phyloP scores from a whole-genome alignment of 257 asterid genomes.

The Fraxinus americana region DNA sequence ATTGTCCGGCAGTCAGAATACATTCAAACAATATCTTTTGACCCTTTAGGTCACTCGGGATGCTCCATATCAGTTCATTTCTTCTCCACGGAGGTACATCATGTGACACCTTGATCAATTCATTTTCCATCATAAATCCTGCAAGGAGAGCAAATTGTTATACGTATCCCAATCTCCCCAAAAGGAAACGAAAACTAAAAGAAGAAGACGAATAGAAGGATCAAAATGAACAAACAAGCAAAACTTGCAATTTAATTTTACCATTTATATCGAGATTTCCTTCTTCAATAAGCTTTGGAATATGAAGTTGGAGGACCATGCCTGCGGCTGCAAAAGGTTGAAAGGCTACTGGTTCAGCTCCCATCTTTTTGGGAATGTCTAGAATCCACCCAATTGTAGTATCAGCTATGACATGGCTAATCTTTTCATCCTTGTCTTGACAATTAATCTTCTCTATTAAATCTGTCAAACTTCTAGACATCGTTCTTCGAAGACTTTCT shows the following conservation, averaged over 20 bases:
- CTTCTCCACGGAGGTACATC: constrained; percentile 41
- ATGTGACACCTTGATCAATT: constrained; percentile 31
- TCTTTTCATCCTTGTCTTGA: constrained; percentile 21
- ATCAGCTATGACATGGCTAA: constrained; percentile 40
- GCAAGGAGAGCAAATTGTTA: constrained; percentile 5
- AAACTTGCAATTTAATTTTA: background rate
- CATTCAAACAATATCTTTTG: background rate
- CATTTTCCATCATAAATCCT: constrained; percentile 47
- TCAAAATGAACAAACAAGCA: background rate
- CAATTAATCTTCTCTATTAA: background rate
- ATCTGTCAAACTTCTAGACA: background rate
- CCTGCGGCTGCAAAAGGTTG: constrained; percentile 30
- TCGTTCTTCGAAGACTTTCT: background rate
- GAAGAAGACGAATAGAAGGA: background rate
- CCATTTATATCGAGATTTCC: too few species aligned
- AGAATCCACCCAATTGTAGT: constrained; percentile 33
- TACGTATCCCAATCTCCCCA: background rate
- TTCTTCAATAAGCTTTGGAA: constrained; percentile 35
- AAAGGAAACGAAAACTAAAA: background rate
- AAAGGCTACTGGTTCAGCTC: constrained; percentile 31
- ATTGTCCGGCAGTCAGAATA: background rate
- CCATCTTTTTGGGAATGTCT: constrained; percentile 31
- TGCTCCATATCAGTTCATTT: constrained; percentile 46
- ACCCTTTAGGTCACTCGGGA: constrained; percentile 31
- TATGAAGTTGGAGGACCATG: constrained; percentile 39